Evolutionary conservation across 257 asterid species (phyloP), one percentile per base, ranked within the genome.

Genomic region (Forsythia suspensa): DNA sequence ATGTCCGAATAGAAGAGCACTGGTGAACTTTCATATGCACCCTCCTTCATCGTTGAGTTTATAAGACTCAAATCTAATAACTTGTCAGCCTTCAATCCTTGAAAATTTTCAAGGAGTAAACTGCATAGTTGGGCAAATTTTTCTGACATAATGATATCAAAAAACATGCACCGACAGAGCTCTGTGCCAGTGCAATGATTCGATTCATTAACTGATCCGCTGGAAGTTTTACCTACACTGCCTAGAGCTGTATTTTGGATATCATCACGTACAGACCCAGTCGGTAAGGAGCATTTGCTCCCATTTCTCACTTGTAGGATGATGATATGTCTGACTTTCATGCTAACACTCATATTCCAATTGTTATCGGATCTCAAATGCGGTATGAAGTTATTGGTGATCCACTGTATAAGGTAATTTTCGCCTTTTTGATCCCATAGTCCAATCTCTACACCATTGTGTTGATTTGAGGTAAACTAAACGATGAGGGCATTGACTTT

Each of bases 11-110:
- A 90, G 80, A 95, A 91, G 61, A 85, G 93, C 82, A 73, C 21
- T 1, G 98, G 96, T 38, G 94, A 87, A 43, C 82, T 85, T 82
- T 90, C 99, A 86, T 95, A 95, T 63, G 82, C 83, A 66, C 84
- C 91, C 82, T 90, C 96, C 86, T 86, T 83, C 92, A 95, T 87
- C 85, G 89, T 90, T 70, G 95, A 87, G 91, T 87, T 86, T 77
- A 95, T 84, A 73, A 41, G 84, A 80, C 83, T 82, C 80, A 95
- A 78, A 86, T 92, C 87, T 77, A 95, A 79, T 61, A 91, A 59
- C 43, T 85, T 89, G 63, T 88, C 94, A 29, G 71, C 87, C 85
- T 86, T 89, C 82, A 84, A 70, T 66, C 90, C 97, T 44, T 84
- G 88, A 81, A 87, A 87, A 86, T 89, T 86, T 79, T 84, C 92